Evolutionary conservation across 2,329 filamentous ascomycete genomes (phyloP).

Genomic region (Ophiostoma sp.): DNA sequence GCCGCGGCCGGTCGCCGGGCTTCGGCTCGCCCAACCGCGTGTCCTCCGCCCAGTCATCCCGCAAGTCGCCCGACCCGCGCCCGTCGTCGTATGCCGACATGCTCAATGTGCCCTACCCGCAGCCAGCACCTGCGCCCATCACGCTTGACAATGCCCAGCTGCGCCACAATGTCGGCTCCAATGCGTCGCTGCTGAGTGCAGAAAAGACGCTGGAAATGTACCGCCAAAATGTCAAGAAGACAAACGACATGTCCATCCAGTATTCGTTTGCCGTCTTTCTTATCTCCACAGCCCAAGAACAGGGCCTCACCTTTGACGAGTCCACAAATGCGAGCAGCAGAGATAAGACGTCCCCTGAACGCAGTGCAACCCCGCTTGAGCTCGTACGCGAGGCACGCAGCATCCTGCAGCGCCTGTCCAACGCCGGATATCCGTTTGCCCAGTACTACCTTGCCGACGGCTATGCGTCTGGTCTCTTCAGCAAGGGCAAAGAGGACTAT

Average conservation of each 20-base stretch:
- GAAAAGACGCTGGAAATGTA: conserved; percentile 98
- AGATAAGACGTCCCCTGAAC: not conserved
- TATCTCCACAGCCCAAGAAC: conserved; percentile 80
- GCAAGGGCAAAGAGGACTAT: conserved; percentile 87
- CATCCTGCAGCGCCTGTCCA: conserved; percentile 80
- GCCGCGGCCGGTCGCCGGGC: conserved; percentile 54
- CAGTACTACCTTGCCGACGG: conserved; percentile 97
- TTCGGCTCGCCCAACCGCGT: conserved; percentile 43
- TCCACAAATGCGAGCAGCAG: not conserved
- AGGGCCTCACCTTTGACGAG: conserved; percentile 52
- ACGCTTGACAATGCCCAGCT: conserved; percentile 75
- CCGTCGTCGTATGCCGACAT: conserved; percentile 54
- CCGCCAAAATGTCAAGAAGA: conserved; percentile 93
- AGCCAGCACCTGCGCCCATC: conserved; percentile 63
- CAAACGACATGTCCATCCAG: conserved; percentile 80
- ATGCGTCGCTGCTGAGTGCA: conserved; percentile 83
- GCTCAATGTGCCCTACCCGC: conserved; percentile 68
- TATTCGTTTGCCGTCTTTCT: conserved; percentile 96
- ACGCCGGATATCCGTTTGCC: conserved; percentile 88
- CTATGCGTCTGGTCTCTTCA: conserved; percentile 89
- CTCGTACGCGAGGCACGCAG: conserved; percentile 80
- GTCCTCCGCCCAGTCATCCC: conserved; percentile 46
- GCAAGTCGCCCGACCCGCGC: conserved; percentile 52
- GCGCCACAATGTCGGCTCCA: conserved; percentile 72
- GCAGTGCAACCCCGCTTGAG: conserved; percentile 52